Base-by-base conservation (phyloP, 345 rosid species). In the Xanthoceras sorbifolium region DNA sequence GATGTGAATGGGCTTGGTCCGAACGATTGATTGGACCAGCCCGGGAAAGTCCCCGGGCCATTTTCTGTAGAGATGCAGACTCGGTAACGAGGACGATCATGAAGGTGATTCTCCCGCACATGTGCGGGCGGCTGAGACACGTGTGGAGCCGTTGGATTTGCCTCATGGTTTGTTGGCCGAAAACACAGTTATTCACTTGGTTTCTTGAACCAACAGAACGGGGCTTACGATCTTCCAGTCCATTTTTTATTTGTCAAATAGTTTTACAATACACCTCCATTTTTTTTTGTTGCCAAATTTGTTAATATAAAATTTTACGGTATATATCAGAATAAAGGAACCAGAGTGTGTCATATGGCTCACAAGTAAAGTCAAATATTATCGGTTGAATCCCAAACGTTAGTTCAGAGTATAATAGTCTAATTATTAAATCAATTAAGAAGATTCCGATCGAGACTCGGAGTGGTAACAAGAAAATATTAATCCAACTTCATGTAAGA, bases 51-150 rank as follows among this genome's bases (percentile, higher is more conserved):
- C 73, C 72, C 72, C 64, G 50, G 78, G 75, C 60, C 82, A 0
- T 0, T 0, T 1, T 0, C 67, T 42, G 82, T 68, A 75, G 78
- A 68, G 79, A 75, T 75, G 82, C 76, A 52, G 66, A 0, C 67
- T 44, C 38, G 61, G 44, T 0, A 55, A 70, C 31, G 62, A 76
- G 46, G 3, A 1, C 0, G 9, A 7, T 55, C 48, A 22, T 4
- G 54, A 12, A 22, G 9, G 0, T 4, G 0, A 9, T 20, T 71
- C 60, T 1, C 18, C 2, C 44, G 6, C 23, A 5, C 23, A 7
- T 1, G 71, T 9, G 55, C 46, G 67, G 2, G 74, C 42, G 82
- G 78, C 78, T 48, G 75, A 79, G 82, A 74, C 74, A 20, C n/a
- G 48, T 61, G 82, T 8, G 78, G 74, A 74, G 75, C 78, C 70